Base-by-base conservation (phyloP, 768 basidiomycete genomes). In the Butyriboletus loyo region DNA sequence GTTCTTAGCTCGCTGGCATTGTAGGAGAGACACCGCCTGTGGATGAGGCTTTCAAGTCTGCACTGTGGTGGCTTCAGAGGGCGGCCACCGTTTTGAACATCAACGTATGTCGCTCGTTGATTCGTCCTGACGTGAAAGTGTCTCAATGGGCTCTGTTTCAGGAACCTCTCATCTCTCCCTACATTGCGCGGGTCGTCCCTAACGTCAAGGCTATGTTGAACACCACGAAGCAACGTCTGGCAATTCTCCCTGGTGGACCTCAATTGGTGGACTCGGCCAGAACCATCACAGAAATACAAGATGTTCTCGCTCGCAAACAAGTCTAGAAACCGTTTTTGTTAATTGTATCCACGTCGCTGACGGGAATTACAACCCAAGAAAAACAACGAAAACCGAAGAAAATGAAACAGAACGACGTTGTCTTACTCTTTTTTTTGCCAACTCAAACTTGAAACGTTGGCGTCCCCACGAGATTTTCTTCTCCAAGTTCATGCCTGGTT, bases 31-130 rank as follows among this genome's bases (percentile, higher is more conserved):
- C 81, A 3, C 79, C 87, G 7, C 87, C 90, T 10, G 77, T 79
- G 43, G 90, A 93, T 54, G 91, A 92, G 60, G 70, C 79, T 6
- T 92, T 91, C 79, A 91, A 91, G 71, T 82, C 80, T 14, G 82
- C 86, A 7, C 72, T 92, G 51, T 92, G 91, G 89, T 93, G 90
- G 90, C 72, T 93, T 58, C 88, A 92, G 65, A 84, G 90, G 50
- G 77, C 87, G 34, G 75, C 87, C 7, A 74, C 79, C 14, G 76
- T 85, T 30, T 78, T 92, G 57, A 87, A 86, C 63, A 84, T 89
- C 46, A 85, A 84, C 61, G 87, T 87, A 66, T 25, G 78, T 73
- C 5, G 24, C 25, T 42, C 39, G 50, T 38, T 10, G 37, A 46
- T 19, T 31, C 45, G 14, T 43, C 32, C 8, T 53, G 25, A 1